phyloP scores from a whole-genome alignment of 169 alveolate genomes.

The Plasmodium relictum region DNA sequence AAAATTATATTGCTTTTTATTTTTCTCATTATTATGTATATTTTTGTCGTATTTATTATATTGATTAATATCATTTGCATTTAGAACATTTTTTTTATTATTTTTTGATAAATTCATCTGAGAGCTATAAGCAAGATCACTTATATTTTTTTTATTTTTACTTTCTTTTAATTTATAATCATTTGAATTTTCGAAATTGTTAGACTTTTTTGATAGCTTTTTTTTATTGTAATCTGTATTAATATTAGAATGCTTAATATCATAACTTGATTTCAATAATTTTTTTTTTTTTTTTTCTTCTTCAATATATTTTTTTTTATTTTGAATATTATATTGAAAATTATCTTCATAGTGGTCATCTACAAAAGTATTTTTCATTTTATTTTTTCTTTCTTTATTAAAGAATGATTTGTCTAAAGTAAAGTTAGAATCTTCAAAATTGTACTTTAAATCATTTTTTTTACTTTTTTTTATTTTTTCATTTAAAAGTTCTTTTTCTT shows the following conservation, averaged over 20 bases:
- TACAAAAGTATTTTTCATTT: neutral
- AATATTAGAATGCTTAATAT: conserved; percentile 8
- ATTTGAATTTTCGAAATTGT: conserved; percentile 3
- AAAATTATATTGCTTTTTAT: conserved; percentile 29
- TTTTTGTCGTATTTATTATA: neutral
- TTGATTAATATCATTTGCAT: neutral
- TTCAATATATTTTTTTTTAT: conserved; percentile 4
- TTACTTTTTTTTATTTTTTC: neutral
- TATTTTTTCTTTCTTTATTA: conserved; percentile 12
- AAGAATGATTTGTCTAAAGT: conserved; percentile 5
- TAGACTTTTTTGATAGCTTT: neutral
- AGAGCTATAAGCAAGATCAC: neutral
- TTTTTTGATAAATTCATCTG: neutral
- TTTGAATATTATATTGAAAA: neutral
- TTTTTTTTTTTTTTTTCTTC: neutral
- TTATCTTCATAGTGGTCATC: conserved; percentile 1
- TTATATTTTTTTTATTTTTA: conserved; percentile 17
- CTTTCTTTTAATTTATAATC: conserved; percentile 1
- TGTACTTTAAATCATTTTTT: neutral
- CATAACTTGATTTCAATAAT: conserved; percentile 9
- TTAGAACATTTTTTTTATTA: neutral
- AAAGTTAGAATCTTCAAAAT: conserved; percentile 2
- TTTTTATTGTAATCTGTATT: conserved; percentile 8
- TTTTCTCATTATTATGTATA: neutral
- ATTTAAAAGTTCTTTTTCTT: neutral